These are phyloP conservation scores for Lipomyces kockii DNA, from an alignment of 805 yeast genomes.

Conservation along the genomic window DNA sequence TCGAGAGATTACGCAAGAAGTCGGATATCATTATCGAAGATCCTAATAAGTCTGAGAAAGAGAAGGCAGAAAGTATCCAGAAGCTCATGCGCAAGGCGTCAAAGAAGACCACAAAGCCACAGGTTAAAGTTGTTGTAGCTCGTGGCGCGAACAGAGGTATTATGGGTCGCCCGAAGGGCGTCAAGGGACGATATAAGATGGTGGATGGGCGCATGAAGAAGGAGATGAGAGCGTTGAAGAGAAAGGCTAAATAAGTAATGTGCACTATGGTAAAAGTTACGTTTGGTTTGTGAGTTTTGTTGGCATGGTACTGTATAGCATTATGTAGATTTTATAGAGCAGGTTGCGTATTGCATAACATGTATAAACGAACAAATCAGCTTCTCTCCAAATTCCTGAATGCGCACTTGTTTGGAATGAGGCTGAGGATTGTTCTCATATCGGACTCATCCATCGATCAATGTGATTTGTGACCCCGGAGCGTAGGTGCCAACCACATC, in stretches of 20 bases:
- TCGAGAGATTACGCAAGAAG: constrained; percentile 90
- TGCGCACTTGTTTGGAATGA: too few relatives aligned
- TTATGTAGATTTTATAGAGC: neutral
- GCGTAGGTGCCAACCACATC: too few relatives aligned
- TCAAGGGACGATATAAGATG: constrained; percentile 98
- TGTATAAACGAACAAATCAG: too few relatives aligned
- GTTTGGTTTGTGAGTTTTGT: neutral
- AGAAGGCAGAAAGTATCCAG: constrained; percentile 91
- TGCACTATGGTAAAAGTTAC: neutral
- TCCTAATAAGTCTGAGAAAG: constrained; percentile 82
- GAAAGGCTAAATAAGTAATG: constrained; percentile 67
- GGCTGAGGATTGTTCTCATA: too few relatives aligned
- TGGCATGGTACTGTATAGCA: neutral
- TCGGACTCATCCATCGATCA: too few relatives aligned
- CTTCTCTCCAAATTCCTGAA: too few relatives aligned
- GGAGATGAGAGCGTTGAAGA: constrained; percentile 89
- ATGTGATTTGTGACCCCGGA: too few relatives aligned
- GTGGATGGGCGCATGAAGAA: constrained; percentile 98
- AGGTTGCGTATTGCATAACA: too few relatives aligned
- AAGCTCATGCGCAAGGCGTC: constrained; percentile 80
- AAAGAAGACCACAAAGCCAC: constrained; percentile 67
- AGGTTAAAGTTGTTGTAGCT: constrained; percentile 88
- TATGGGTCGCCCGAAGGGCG: constrained; percentile 95
- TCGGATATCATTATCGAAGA: constrained; percentile 90
- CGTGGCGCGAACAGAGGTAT: constrained; percentile 81